Base-by-base conservation (phyloP, 2,329 filamentous ascomycete species). In the Corinectria fuckeliana region DNA sequence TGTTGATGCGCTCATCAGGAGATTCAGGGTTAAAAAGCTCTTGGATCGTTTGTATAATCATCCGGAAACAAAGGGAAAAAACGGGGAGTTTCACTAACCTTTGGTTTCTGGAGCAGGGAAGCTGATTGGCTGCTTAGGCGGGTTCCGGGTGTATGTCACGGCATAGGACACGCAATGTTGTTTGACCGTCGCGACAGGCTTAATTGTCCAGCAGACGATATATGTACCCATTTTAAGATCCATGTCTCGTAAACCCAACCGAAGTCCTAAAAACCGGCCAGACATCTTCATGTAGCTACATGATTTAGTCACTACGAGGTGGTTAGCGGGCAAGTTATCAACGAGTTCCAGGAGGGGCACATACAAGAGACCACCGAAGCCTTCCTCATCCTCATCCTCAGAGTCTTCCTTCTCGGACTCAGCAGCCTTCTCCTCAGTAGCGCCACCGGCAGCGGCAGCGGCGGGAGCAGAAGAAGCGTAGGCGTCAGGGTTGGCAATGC, bases 401-500 rank as follows among this genome's bases (percentile, higher is more conserved):
- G 87, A 86, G 71, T 89, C 86, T 68, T 87, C 84, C 72, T 89
- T 86, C 73, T 87, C 84, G n/a, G n/a, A n/a, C 76, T 88, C 83
- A 71, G 85, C 82, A 64, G 83, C 81, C 53, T 80, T 78, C 55
- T 80, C 78, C 55, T 78, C 79, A 64, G 80, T 81, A 61, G 80
- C 78, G 45, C 80, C 77, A 52, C 81, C 80, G 47, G 80, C 76
- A 52, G 86, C 82, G 60, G 82, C 83, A 57, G 88, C 90, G 67
- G 78, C 87, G 59, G 94, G 92, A 69, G 90, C 92, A 69, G 93
- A 84, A 48, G 92, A 79, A 68, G 94, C 95, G 80, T 98, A 99
- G 56, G 92, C 92, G 56, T 99, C 95, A 72, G 96, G 96, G 88
- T 99, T 98, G 83, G 92, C 92, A 75, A 99, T 97, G 80, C 95